Evolutionary conservation across 306 rosid genomes (phyloP), one percentile per base, ranked within the genome.

Genomic region (Delonix regia): DNA sequence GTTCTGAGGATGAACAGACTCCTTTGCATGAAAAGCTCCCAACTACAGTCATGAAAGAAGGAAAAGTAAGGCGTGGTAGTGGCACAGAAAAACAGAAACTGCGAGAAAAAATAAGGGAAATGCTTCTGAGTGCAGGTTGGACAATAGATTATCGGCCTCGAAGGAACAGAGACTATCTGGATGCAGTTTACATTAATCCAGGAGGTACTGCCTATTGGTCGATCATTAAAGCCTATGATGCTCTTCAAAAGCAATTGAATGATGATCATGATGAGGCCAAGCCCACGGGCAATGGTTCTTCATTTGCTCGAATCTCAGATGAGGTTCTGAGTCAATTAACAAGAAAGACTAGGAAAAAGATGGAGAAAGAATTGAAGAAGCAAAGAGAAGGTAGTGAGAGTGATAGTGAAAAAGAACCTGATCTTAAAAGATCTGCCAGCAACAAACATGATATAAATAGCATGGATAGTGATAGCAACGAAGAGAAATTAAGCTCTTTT

Each of bases 191-290:
- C 67, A 90, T 90, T 59, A 93, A 93, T 78, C 97, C 94, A 21
- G 71, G 77, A 8, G 98, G 98, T 74, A 93, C 98, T 30, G 98
- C 98, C 42, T 93, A 93, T 78, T 93, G 98, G 98, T 93, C 98
- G 42, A 93, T 93, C 78, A 88, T 93, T 75, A 93, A 93, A 83
- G 98, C 98, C 61, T 93, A 93, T 75, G 98, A 90, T 21, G 98
- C 98, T 6, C 86, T 93, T 73, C 97, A 90, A 83, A 93, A 93
- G 89, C 94, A 90, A 80, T 55, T 78, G 73, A 89, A 82, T 81
- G 93, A 89, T 25, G 94, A 88, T 68, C 88, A 81, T 47, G 47
- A 69, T 18, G 91, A 85, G 81, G 79, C 68, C 76, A 88, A 85
- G 81, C 80, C 86, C 71, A 79, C 28, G 36, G 88, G 62, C 42